A percentile compares a stretch with the other conserved stretches of the same genome.
Conservation (phyloP, 2,329 filamentous ascomycete genomes). For the Fonsecaea pedrosoi region DNA sequence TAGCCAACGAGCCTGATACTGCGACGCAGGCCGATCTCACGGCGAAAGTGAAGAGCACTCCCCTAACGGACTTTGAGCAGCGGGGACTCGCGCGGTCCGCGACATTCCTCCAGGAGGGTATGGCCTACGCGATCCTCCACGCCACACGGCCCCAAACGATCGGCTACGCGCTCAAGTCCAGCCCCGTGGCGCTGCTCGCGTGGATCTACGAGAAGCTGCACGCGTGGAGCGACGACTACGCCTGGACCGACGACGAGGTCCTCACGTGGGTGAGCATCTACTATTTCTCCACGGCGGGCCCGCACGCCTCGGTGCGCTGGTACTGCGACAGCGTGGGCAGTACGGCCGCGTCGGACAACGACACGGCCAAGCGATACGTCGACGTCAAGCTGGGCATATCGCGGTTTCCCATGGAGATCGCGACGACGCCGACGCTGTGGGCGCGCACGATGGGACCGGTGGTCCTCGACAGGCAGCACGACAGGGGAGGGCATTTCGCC, state of each 20-base stretch:
- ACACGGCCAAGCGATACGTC: too few relatives aligned
- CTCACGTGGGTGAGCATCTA: conserved; percentile 77
- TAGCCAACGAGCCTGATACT: conserved; percentile 56
- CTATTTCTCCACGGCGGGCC: conserved; percentile 71
- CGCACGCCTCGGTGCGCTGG: conserved; percentile 70
- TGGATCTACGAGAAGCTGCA: conserved; percentile 85
- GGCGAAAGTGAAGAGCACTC: conserved; percentile 60
- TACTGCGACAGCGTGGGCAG: conserved; percentile 66
- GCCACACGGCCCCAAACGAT: conserved; percentile 74
- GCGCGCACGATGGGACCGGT: too few relatives aligned
- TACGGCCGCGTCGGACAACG: too few relatives aligned
- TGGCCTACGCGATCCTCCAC: conserved; percentile 52
- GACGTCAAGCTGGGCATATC: too few relatives aligned
- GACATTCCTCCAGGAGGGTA: conserved; percentile 57
- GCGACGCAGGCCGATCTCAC: conserved; percentile 62
- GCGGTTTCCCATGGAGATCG: too few relatives aligned
- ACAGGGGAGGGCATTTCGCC: too few relatives aligned
- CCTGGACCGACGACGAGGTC: conserved; percentile 77
- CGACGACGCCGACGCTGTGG: too few relatives aligned
- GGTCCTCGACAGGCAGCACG: too few relatives aligned
- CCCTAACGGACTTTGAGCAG: conserved; percentile 60
- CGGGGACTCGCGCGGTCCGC: conserved; percentile 58
- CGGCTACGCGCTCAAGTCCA: conserved; percentile 71
- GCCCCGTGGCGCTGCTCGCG: conserved; percentile 71
- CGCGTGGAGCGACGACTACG: conserved; percentile 75